Base-by-base conservation (phyloP, 305 asterid genomes). In the Fraxinus velutina region DNA sequence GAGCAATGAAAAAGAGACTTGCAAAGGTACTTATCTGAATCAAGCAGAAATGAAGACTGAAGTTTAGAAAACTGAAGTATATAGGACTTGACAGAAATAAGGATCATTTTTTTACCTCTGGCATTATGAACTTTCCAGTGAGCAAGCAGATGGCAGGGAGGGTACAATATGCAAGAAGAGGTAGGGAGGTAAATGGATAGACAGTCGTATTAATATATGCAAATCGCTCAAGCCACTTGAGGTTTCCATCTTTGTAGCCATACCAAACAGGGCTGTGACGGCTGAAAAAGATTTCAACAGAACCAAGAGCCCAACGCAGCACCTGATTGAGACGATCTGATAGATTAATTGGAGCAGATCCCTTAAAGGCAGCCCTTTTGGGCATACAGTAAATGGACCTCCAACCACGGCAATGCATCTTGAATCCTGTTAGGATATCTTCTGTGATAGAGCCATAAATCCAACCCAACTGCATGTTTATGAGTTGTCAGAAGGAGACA, bases 331-430 rank as follows among this genome's bases (percentile, higher is more conserved):
- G 98, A 88, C 98, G 98, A 87, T 95, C 98, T 10, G 98, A 95
- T 12, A 95, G 93, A 81, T 95, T 95, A 27, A 27, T 27, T 27
- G 30, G 30, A 27, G 30, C 30, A 27, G 30, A 27, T 27, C 30
- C 30, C 30, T 27, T 27, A 78, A 94, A 94, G 33, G 98, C 98
- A 8, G 98, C 86, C 79, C 90, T 82, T 80, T 89, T 87, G 17
- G 98, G 98, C 98, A 95, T 92, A 76, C 98, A 95, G 90, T 95
- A 93, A 29, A 95, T 89, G 1, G 98, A 95, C 78, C 98, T 90
- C 98, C 98, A 95, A 29, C 98, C 98, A 32, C 98, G 98, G 76
- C 97, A 93, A 77, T 95, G 98, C 98, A 95, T 95, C 89, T 95
- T 95, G 90, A 95, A 95, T 13, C 98, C 98, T 15, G 98, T 95